Conservation (phyloP, 208 protist species). For the Strigomonas culicis region DNA sequence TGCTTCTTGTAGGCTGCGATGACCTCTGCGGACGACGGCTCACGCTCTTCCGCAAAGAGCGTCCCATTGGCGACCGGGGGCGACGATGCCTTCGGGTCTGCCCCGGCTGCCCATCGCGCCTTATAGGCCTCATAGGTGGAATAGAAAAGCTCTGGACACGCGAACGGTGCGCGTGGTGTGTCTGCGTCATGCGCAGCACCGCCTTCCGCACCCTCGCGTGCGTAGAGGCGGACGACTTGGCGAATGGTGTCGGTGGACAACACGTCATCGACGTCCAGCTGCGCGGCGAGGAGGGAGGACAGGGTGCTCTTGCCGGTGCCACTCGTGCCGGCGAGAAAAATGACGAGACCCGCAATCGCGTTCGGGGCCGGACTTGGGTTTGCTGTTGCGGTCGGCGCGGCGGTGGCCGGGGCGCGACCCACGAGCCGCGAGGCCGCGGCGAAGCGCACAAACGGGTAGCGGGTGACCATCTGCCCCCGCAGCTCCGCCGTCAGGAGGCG, state of each 20-base stretch:
- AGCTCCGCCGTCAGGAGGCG: slow-evolving; percentile 25
- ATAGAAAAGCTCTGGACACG: slow-evolving; percentile 44
- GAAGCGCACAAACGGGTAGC: slow-evolving; percentile 38
- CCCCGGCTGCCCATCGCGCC: background rate
- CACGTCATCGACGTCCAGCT: slow-evolving; percentile 77
- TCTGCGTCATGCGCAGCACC: no score
- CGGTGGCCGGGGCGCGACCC: slow-evolving; percentile 30
- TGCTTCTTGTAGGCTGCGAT: slow-evolving; percentile 30
- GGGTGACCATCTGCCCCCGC: slow-evolving; percentile 39
- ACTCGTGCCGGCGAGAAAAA: slow-evolving; percentile 91
- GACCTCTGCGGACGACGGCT: slow-evolving; percentile 14
- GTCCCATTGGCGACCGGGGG: slow-evolving; percentile 8
- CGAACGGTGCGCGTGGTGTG: background rate
- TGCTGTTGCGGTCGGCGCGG: background rate
- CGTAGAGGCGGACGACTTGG: slow-evolving; percentile 61
- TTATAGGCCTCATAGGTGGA: slow-evolving; percentile 67
- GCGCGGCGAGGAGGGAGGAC: slow-evolving; percentile 68
- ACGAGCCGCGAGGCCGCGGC: slow-evolving; percentile 32
- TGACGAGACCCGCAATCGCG: slow-evolving; percentile 26
- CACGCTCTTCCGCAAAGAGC: background rate
- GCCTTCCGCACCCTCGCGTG: slow-evolving; percentile 2
- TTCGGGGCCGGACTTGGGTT: background rate
- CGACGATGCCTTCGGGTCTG: slow-evolving; percentile 1
- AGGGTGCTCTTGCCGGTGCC: slow-evolving; percentile 92
- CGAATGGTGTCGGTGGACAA: slow-evolving; percentile 92